Evolutionary conservation across 441 rosid genomes (phyloP).

Genomic region (California macrophylla): DNA sequence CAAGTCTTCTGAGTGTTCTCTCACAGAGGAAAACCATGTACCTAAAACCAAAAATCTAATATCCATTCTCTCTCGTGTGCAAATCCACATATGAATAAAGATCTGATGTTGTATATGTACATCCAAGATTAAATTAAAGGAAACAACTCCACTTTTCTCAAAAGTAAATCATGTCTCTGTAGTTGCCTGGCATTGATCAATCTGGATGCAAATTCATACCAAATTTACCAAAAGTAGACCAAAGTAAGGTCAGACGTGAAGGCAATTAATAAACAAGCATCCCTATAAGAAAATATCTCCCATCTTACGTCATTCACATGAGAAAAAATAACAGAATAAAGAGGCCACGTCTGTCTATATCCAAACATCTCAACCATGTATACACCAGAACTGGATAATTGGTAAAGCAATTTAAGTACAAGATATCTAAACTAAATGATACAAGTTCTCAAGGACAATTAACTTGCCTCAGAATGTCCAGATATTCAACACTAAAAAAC

Average conservation of each 20-base stretch:
- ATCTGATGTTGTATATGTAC: background rate
- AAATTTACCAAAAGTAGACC: background rate
- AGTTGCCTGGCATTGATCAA: background rate
- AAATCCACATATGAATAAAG: background rate
- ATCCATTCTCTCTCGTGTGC: background rate
- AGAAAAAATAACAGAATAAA: background rate
- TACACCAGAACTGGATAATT: too few species aligned
- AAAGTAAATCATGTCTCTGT: background rate
- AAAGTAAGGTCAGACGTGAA: background rate
- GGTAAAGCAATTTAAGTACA: too few species aligned
- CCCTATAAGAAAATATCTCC: too few species aligned
- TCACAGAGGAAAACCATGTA: background rate
- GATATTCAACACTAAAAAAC: slow-evolving; percentile 38
- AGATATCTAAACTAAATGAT: background rate
- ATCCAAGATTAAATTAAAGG: background rate
- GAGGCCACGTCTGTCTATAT: background rate
- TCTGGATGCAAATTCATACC: background rate
- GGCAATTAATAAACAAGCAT: background rate
- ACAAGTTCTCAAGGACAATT: background rate
- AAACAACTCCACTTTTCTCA: background rate
- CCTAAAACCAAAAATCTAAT: background rate
- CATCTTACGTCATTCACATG: background rate
- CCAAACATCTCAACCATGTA: too few species aligned
- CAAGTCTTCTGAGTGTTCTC: background rate
- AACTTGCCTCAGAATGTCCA: slow-evolving; percentile 84